Conservation (phyloP, 306 rosid genomes). For the Cicer bijugum region DNA sequence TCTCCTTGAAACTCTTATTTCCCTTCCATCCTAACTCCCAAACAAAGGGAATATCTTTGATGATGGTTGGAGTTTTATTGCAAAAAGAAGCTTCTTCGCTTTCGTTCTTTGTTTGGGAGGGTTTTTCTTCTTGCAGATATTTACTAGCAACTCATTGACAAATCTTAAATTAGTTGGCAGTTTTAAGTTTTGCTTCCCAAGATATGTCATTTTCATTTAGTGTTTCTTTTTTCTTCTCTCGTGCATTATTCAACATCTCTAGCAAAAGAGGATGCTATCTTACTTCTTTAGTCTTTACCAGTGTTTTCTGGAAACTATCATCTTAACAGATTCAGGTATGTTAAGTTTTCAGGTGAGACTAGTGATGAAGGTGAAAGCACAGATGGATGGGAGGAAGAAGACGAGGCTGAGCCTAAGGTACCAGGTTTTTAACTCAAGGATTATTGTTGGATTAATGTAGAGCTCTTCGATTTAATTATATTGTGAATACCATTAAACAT, state of each 20-base stretch:
- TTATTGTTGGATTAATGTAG: conserved; percentile 31
- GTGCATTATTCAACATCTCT: conserved; percentile 8
- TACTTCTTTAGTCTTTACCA: conserved; percentile 29
- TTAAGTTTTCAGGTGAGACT: conserved; percentile 53
- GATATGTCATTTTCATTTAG: neutral
- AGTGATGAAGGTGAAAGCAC: conserved; percentile 53
- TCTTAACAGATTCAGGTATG: conserved; percentile 30
- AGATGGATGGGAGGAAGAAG: conserved; percentile 73
- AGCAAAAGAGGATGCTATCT: neutral
- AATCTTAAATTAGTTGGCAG: conserved; percentile 5
- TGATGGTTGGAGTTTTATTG: conserved; percentile 6
- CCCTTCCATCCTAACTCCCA: neutral
- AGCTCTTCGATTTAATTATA: conserved; percentile 35
- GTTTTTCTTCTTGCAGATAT: neutral
- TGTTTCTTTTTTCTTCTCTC: conserved; percentile 12
- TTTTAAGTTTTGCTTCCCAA: conserved; percentile 14
- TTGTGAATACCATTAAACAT: neutral
- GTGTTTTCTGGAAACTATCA: conserved; percentile 21
- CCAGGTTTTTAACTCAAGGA: conserved; percentile 16
- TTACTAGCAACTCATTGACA: conserved; percentile 23
- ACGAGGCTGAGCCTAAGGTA: conserved; percentile 69
- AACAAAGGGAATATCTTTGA: neutral
- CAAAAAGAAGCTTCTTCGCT: conserved; percentile 2
- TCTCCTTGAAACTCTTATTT: no score
- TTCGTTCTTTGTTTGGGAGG: conserved; percentile 5